phyloP scores from a whole-genome alignment of 192 early-diverging fungal genomes.

The Coemansia sp. region DNA sequence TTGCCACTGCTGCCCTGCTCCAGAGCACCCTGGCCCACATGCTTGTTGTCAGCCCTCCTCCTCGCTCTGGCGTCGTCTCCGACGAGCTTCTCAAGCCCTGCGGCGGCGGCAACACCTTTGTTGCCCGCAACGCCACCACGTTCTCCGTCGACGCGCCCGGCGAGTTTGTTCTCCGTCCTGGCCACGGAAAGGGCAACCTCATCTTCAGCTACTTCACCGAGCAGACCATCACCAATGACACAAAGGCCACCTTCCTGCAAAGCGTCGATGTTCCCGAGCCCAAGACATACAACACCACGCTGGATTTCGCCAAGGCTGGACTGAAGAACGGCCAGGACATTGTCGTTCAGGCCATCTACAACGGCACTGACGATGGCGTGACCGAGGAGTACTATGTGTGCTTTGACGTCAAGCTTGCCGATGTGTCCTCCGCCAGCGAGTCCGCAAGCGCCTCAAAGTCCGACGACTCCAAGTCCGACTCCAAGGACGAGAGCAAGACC shows the following conservation, averaged over 20 bases:
- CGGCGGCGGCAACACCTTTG: slow-evolving; percentile 27
- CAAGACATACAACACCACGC: slow-evolving; percentile 21
- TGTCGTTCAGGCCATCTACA: slow-evolving; percentile 48
- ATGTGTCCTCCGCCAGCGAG: not conserved
- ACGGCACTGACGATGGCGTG: slow-evolving; percentile 29
- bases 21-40: slow-evolving; percentile 42
- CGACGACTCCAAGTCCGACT: not conserved
- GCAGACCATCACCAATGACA: slow-evolving; percentile 25
- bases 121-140: slow-evolving; percentile 38
- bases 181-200: slow-evolving; percentile 39
- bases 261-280: slow-evolving; percentile 20
- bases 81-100: slow-evolving; percentile 35
- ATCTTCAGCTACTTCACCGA: slow-evolving; percentile 50
- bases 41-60: slow-evolving; percentile 27
- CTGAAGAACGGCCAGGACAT: slow-evolving; percentile 42
- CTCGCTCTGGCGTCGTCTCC: slow-evolving; percentile 33
- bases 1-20: slow-evolving; percentile 21
- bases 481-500: not conserved
- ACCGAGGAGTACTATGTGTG: slow-evolving; percentile 39
- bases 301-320: slow-evolving; percentile 31
- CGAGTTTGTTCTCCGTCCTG: slow-evolving; percentile 26
- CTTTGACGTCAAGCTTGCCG: slow-evolving; percentile 47
- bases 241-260: slow-evolving; percentile 12
- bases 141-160: slow-evolving; percentile 24
- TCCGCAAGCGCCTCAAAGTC: not conserved